Percentiles rank a stretch among this genome's conserved stretches.
Evolutionary conservation across 768 basidiomycete genomes (phyloP).

Genomic region (Solioccasus polychromus): DNA sequence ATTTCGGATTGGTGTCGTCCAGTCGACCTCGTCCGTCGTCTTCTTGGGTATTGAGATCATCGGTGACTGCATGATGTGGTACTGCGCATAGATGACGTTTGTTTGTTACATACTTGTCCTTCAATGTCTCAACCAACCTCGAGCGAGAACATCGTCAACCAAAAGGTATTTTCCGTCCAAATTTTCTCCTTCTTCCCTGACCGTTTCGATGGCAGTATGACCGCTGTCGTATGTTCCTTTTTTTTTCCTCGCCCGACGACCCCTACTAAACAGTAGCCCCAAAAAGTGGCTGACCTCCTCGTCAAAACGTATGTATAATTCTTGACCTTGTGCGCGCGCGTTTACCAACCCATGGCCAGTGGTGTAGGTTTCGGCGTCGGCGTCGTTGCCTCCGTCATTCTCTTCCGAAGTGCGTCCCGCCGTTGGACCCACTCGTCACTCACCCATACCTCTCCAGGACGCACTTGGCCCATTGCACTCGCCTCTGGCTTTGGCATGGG

Average conservation of each 20-base stretch:
- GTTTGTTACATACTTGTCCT: slow-evolving; percentile 21
- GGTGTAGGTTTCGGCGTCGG: slow-evolving; percentile 89
- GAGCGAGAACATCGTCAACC: slow-evolving; percentile 86
- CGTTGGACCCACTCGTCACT: background rate
- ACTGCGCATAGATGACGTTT: slow-evolving; percentile 17
- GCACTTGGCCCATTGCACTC: slow-evolving; percentile 88
- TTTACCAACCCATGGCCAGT: slow-evolving; percentile 37
- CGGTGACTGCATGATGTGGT: slow-evolving; percentile 67
- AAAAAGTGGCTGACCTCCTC: slow-evolving; percentile 70
- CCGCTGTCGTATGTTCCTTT: slow-evolving; percentile 72
- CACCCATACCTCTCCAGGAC: slow-evolving; percentile 49
- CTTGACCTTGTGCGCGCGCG: background rate
- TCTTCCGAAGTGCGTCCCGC: slow-evolving; percentile 79
- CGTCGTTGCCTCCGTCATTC: slow-evolving; percentile 83
- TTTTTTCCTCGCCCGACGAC: slow-evolving; percentile 18
- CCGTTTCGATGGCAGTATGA: slow-evolving; percentile 55
- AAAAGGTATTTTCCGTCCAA: slow-evolving; percentile 59
- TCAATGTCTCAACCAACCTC: slow-evolving; percentile 64
- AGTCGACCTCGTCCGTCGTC: slow-evolving; percentile 95
- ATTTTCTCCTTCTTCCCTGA: background rate
- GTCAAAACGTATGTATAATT: slow-evolving; percentile 72
- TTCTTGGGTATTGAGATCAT: slow-evolving; percentile 93
- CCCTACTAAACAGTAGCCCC: slow-evolving; percentile 1
- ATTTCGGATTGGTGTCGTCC: slow-evolving; percentile 82
- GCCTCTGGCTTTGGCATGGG: slow-evolving; percentile 86